These are phyloP conservation scores for Cutaneotrichosporon cutaneum DNA, from an alignment of 1,284 basidiomycete species.

Conservation along the genomic window DNA sequence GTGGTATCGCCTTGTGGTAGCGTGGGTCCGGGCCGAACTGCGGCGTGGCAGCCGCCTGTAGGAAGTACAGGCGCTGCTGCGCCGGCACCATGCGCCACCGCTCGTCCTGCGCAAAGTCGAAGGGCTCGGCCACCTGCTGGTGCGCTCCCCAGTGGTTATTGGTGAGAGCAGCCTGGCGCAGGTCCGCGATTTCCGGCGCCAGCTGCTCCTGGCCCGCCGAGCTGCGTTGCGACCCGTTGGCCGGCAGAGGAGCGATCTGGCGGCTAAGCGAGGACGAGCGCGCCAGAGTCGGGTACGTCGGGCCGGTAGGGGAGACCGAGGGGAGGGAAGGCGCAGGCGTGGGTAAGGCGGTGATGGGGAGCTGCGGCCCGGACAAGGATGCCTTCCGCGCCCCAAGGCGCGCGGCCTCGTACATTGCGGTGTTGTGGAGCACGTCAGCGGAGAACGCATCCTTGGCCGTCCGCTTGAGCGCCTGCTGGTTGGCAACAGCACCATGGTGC, in stretches of 20 bases:
- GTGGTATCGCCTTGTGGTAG: constrained; percentile 46
- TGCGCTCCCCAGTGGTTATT: constrained; percentile 19
- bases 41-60: constrained; percentile 44
- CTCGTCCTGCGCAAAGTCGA: constrained; percentile 19
- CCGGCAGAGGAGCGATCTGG: constrained; percentile 36
- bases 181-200: constrained; percentile 17
- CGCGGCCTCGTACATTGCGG: constrained; percentile 27
- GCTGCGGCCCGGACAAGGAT: constrained; percentile 13
- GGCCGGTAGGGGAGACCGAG: constrained; percentile 5
- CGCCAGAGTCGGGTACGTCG: constrained; percentile 14
- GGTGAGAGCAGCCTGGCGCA: constrained; percentile 29
- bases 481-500: constrained; percentile 1
- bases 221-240: constrained; percentile 13
- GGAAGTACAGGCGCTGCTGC: constrained; percentile 45
- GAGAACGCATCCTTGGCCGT: constrained; percentile 25
- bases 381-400: constrained; percentile 22
- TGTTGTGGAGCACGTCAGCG: constrained; percentile 20
- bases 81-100: constrained; percentile 17
- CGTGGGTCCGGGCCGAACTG: constrained; percentile 44
- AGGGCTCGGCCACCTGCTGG: constrained; percentile 12
- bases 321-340: constrained; percentile 15
- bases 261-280: constrained; percentile 42
- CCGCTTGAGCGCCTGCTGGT: constrained; percentile 21
- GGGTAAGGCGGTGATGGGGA: constrained; percentile 13
- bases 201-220: constrained; percentile 17